Base-by-base conservation (phyloP, 2,329 filamentous ascomycete genomes). In the Microsporum canis region DNA sequence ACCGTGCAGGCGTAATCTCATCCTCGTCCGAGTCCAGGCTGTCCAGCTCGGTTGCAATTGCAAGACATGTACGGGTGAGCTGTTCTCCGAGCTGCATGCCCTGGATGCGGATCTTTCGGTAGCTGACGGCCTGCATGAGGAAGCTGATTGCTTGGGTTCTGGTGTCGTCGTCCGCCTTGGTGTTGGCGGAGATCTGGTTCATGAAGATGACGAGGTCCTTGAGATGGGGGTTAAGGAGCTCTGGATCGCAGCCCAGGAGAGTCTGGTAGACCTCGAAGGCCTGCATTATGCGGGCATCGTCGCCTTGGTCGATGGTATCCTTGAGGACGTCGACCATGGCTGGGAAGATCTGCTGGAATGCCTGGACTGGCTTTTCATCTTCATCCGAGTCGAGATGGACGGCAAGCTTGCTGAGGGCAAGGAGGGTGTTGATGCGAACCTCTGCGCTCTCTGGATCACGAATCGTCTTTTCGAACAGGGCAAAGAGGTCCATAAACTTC, bases 261-360 rank as follows among this genome's bases (percentile, higher is more conserved):
- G 89, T 94, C 79, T 97, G 94, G 83, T 97, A 96, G 66, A 96
- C 91, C 73, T 97, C 94, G 68, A 97, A 99, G 31, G 90, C 85
- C 71, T 92, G 86, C 80, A 92, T 89, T 68, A 88, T 86, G 72
- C 88, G 87, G 71, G 96, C 91, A 68, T 96, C 91, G 68, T 96
- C 88, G 61, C 84, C 83, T 61, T 83, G 82, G 68, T 90, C 83
- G 62, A 97, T 88, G 31, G 88, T 84, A 65, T 86, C 82, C 81
- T 96, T 94, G 66, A 97, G 82, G 8, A 96, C 89, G 65, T 85
- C 83, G 63, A 97, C 92, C 87, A 97, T 94, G 69, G 84, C 78
- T 8, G 94, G 92, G 63, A 97, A 82, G 61, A 94, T 84, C 65
- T 82, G 80, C 75, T 95, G 89, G 72, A 97, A 88, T 57, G 85